Evolutionary conservation across 2,329 filamentous ascomycete genomes (phyloP).

Genomic region (Stachybotrys echinatus): DNA sequence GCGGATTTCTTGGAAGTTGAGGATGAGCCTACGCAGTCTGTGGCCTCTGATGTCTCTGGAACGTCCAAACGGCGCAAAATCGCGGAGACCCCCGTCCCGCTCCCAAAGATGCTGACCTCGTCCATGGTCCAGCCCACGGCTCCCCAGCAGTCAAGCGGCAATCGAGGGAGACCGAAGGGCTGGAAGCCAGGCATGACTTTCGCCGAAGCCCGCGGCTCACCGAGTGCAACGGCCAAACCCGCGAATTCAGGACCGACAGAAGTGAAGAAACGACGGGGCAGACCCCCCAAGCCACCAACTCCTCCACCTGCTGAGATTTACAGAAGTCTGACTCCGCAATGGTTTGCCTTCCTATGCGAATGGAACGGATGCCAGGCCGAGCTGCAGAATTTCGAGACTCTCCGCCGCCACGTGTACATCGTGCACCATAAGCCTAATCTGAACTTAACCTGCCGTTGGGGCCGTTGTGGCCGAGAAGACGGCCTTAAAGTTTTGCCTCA

Average conservation of each 20-base stretch:
- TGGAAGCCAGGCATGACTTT: conserved; percentile 28
- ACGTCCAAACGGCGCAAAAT: not conserved
- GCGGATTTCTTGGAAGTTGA: not conserved
- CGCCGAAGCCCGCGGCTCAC: conserved; percentile 2
- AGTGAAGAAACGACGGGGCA: conserved; percentile 33
- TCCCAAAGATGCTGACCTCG: not conserved
- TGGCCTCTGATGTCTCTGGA: not conserved
- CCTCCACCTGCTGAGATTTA: conserved; percentile 37
- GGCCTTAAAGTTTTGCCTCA: conserved; percentile 27
- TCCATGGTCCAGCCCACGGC: not conserved
- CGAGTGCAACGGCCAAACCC: conserved; percentile 6
- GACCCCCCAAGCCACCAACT: conserved; percentile 32
- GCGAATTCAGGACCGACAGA: conserved; percentile 17
- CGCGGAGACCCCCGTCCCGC: not conserved
- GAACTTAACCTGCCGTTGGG: conserved; percentile 22
- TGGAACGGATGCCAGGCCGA: conserved; percentile 55
- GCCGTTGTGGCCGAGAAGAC: conserved; percentile 16
- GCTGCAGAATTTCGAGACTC: conserved; percentile 56
- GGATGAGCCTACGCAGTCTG: not conserved
- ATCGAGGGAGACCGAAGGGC: conserved; percentile 42
- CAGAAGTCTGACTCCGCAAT: conserved; percentile 33
- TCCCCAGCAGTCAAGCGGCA: conserved; percentile 1
- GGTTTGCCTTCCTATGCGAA: conserved; percentile 52
- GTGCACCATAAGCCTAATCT: conserved; percentile 44
- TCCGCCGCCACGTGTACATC: conserved; percentile 46